These are phyloP conservation scores for Coniosporium apollinis DNA, from an alignment of 495 filamentous ascomycete genomes.

Conservation along the genomic window DNA sequence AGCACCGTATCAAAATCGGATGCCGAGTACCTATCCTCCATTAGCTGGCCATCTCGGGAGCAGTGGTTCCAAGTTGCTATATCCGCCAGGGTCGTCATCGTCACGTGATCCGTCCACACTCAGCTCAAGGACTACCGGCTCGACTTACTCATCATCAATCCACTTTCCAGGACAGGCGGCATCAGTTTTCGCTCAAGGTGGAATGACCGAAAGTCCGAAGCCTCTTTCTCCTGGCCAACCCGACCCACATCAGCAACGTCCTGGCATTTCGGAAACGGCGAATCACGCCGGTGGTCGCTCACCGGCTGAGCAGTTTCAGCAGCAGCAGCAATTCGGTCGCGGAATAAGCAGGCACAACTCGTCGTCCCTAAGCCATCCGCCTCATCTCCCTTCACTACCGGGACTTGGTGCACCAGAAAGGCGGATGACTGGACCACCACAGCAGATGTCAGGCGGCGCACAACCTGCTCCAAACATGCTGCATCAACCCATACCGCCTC, in stretches of 20 bases:
- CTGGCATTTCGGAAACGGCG: constrained; percentile 34
- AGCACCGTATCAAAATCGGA: constrained; percentile 39
- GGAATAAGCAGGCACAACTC: constrained; percentile 26
- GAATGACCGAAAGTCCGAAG: constrained; percentile 75
- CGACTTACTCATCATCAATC: constrained; percentile 14
- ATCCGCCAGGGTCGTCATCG: constrained; percentile 14
- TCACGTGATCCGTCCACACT: constrained; percentile 13
- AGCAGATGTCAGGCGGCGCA: constrained; percentile 4
- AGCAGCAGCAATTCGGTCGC: constrained; percentile 46
- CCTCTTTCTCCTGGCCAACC: constrained; percentile 61
- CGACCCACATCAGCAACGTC: constrained; percentile 40
- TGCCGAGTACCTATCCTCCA: constrained; percentile 70
- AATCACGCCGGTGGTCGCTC: constrained; percentile 44
- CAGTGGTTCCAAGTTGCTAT: constrained; percentile 13
- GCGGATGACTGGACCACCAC: constrained; percentile 5
- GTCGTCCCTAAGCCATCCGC: constrained; percentile 24
- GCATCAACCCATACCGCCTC: constrained; percentile 14
- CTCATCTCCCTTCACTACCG: constrained; percentile 37
- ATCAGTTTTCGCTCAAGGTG: constrained; percentile 50
- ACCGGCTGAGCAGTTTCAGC: constrained; percentile 52
- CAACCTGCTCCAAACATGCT: constrained; percentile 17
- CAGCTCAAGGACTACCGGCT: constrained; percentile 10
- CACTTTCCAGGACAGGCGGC: constrained; percentile 12
- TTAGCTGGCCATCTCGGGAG: constrained; percentile 24
- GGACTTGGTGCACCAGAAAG: constrained; percentile 13